phyloP scores from a whole-genome alignment of 441 rosid species.

The Omphalea diandra region DNA sequence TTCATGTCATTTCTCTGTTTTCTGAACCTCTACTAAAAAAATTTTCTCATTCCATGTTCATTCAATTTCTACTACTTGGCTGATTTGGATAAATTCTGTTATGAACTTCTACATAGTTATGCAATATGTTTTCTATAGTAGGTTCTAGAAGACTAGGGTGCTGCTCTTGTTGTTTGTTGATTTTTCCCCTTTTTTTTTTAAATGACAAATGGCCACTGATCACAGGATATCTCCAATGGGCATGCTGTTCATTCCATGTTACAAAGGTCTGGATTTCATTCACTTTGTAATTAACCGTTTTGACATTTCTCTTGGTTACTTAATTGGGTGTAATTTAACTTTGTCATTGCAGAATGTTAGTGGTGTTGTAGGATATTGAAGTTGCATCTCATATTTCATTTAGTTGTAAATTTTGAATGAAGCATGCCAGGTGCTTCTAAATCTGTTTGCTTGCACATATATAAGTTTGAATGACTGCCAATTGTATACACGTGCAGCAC shows the following conservation, averaged over 20 bases:
- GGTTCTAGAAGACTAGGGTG: too few relatives aligned
- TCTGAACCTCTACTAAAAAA: background rate
- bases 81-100: background rate
- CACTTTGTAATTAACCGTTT: background rate
- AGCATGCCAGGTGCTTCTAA: background rate
- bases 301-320: background rate
- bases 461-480: background rate
- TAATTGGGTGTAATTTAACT: background rate
- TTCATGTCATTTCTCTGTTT: constrained; percentile 1
- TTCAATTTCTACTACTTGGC: background rate
- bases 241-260: constrained; percentile 95
- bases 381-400: background rate
- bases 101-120: background rate
- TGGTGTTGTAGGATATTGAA: background rate
- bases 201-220: constrained; percentile 19
- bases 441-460: background rate
- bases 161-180: background rate
- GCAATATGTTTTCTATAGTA: too few relatives aligned
- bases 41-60: background rate
- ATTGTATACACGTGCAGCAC: background rate
- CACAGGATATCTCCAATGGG: constrained; percentile 97
- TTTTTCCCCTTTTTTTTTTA: background rate
- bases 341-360: background rate
- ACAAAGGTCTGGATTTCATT: constrained; percentile 58
- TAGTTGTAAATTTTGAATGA: background rate